Percentiles rank a stretch among this genome's conserved stretches.
These are phyloP conservation scores for Citrullus amarus DNA, from an alignment of 306 rosid species.

Conservation along the genomic window DNA sequence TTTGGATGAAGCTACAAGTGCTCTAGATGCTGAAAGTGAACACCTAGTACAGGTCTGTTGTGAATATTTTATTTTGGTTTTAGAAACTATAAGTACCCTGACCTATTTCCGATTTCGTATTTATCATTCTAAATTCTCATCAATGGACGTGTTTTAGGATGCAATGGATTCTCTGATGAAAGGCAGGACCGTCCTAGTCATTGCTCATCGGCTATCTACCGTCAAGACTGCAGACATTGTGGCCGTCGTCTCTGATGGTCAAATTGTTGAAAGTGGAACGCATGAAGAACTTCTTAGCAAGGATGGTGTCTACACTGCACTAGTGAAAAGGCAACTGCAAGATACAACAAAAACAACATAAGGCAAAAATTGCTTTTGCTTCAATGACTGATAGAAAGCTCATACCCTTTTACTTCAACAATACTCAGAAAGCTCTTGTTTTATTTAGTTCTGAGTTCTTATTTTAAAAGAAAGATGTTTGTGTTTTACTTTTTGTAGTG, in stretches of 20 bases:
- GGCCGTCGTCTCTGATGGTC: constrained; percentile 23
- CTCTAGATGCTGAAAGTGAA: constrained; percentile 26
- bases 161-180: constrained; percentile 26
- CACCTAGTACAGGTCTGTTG: constrained; percentile 19
- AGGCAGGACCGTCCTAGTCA: constrained; percentile 23
- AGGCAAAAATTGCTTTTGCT: background rate
- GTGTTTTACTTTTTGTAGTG: background rate
- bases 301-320: constrained; percentile 22
- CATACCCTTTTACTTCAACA: background rate
- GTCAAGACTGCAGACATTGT: constrained; percentile 22
- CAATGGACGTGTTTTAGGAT: constrained; percentile 6
- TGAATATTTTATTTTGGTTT: background rate
- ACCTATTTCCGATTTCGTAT: background rate
- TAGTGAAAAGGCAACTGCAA: constrained; percentile 24
- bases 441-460: background rate
- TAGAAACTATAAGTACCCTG: background rate
- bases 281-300: constrained; percentile 21
- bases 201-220: constrained; percentile 24
- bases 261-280: constrained; percentile 22
- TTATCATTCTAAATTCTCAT: background rate
- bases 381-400: background rate
- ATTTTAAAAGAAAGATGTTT: background rate
- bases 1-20: constrained; percentile 27
- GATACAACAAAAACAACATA: constrained; percentile 4
- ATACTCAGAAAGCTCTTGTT: background rate